A percentile compares a stretch with the other conserved stretches of the same genome.
These are phyloP conservation scores for Skeletonema tropicum DNA, from an alignment of 108 stramenopile genomes.

Conservation along the genomic window DNA sequence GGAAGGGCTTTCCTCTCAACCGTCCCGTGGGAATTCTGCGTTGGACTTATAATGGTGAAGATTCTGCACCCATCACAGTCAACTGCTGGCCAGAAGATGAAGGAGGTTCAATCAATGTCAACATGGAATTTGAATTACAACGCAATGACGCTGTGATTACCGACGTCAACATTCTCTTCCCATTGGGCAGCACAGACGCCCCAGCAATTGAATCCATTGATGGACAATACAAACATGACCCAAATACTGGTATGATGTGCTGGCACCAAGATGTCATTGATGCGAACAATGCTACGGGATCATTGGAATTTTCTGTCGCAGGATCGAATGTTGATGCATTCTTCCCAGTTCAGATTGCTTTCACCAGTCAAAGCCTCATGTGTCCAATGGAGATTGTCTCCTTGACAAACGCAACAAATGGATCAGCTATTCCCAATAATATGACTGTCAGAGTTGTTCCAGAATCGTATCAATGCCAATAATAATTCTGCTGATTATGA, in stretches of 20 bases:
- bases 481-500: conserved; percentile 9
- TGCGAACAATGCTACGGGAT: conserved; percentile 80
- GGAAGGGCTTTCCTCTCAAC: conserved; percentile 93
- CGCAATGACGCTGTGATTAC: conserved; percentile 80
- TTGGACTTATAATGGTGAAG: conserved; percentile 89
- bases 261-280: conserved; percentile 97
- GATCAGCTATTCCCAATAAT: conserved; percentile 81
- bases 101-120: conserved; percentile 94
- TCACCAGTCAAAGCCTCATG: conserved; percentile 88
- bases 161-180: conserved; percentile 94
- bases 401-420: conserved; percentile 64
- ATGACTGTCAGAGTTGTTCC: conserved; percentile 68
- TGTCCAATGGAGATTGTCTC: conserved; percentile 83
- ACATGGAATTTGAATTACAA: conserved; percentile 94
- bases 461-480: conserved; percentile 76
- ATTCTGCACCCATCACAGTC: conserved; percentile 94
- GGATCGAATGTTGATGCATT: conserved; percentile 88
- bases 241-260: conserved; percentile 89
- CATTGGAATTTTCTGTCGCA: conserved; percentile 92
- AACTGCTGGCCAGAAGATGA: conserved; percentile 99
- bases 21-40: conserved; percentile 93
- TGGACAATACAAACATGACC: conserved; percentile 93
- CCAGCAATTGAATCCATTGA: conserved; percentile 88
- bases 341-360: conserved; percentile 95
- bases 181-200: conserved; percentile 88